Percentiles rank a stretch among this genome's conserved stretches.
These are phyloP conservation scores for Boletus huronensis DNA, from an alignment of 768 basidiomycete species.

Conservation along the genomic window DNA sequence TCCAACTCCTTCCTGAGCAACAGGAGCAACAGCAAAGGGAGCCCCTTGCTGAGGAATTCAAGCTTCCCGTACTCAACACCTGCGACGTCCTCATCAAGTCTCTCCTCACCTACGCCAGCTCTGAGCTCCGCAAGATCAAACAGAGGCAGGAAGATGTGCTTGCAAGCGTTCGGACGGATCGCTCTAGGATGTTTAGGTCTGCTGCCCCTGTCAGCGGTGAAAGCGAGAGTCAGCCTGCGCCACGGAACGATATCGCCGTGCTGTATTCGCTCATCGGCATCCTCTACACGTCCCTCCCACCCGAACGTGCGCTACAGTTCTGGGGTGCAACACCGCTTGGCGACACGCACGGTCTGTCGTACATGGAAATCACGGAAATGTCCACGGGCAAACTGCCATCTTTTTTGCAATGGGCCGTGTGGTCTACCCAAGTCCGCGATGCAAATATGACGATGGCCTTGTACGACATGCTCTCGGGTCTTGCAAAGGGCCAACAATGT, in stretches of 20 bases:
- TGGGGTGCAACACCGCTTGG: constrained; percentile 65
- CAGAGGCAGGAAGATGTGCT: constrained; percentile 86
- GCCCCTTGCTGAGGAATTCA: constrained; percentile 40
- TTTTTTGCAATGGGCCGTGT: constrained; percentile 88
- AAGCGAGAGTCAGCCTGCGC: constrained; percentile 43
- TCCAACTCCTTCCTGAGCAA: constrained; percentile 34
- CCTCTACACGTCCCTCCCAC: constrained; percentile 68
- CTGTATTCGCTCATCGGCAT: constrained; percentile 81
- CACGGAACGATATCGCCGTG: constrained; percentile 81
- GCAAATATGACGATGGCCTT: constrained; percentile 70
- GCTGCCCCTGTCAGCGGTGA: constrained; percentile 41
- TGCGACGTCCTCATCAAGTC: constrained; percentile 73
- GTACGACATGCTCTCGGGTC: constrained; percentile 85
- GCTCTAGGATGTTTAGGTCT: constrained; percentile 50
- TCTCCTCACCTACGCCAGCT: constrained; percentile 71
- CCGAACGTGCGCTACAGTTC: constrained; percentile 79
- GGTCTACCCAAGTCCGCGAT: constrained; percentile 77
- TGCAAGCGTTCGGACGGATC: constrained; percentile 61
- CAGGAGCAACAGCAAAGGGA: constrained; percentile 37
- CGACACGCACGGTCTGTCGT: constrained; percentile 42
- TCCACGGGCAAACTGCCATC: constrained; percentile 60
- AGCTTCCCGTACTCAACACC: constrained; percentile 53
- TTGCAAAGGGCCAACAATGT: constrained; percentile 80
- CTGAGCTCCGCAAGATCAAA: constrained; percentile 81
- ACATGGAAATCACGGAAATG: constrained; percentile 60